phyloP scores from a whole-genome alignment of 2,329 filamentous ascomycete genomes.

The Sporothrix globosa region DNA sequence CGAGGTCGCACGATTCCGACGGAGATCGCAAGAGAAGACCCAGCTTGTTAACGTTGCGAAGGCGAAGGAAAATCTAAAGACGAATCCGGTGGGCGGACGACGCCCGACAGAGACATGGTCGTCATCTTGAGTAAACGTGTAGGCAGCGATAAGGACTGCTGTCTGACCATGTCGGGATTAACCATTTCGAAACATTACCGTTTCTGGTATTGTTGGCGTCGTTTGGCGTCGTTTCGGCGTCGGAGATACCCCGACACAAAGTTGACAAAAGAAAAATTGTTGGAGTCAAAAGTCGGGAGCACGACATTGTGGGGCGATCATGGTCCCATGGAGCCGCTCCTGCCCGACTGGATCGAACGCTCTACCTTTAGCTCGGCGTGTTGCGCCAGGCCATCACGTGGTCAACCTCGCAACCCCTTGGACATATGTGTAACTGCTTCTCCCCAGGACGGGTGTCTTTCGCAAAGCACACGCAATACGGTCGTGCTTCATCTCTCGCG shows the following conservation, averaged over 20 bases:
- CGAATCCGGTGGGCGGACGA: no score
- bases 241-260: not conserved
- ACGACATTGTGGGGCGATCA: slow-evolving; percentile 6
- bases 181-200: no score
- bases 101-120: no score
- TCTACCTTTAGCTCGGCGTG: not conserved
- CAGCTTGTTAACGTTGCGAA: no score
- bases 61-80: no score
- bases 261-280: no score
- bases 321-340: not conserved
- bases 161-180: no score
- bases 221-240: not conserved
- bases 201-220: not conserved
- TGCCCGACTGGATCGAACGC: not conserved
- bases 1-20: no score
- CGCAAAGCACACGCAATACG: not conserved
- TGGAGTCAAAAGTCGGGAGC: not conserved
- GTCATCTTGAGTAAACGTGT: not conserved
- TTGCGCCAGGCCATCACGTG: not conserved
- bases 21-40: no score
- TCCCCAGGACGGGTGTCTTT: not conserved
- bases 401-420: no score
- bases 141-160: not conserved
- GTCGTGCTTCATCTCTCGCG: not conserved
- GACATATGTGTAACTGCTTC: not conserved